These are phyloP conservation scores for Aspergillus ustus DNA, from an alignment of 2,329 filamentous ascomycete genomes.

Conservation along the genomic window DNA sequence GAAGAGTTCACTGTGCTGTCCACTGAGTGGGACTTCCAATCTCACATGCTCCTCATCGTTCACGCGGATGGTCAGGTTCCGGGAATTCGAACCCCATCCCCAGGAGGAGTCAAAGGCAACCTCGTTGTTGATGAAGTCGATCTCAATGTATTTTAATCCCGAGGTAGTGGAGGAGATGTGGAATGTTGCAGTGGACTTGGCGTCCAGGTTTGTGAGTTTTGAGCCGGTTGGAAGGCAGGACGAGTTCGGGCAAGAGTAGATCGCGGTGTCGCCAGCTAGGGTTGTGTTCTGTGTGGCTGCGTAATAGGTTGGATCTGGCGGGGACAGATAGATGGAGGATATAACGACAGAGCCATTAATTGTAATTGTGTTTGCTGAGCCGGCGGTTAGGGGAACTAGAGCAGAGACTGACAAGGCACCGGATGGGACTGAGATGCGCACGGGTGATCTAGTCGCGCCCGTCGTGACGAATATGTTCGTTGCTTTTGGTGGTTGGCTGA, in stretches of 20 bases:
- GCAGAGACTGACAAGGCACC: slow-evolving; percentile 11
- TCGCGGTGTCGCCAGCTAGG: slow-evolving; percentile 40
- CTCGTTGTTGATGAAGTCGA: slow-evolving; percentile 61
- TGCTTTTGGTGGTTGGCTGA: slow-evolving; percentile 10
- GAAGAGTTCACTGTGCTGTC: slow-evolving; percentile 41
- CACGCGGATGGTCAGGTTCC: slow-evolving; percentile 57
- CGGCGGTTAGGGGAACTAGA: slow-evolving; percentile 27
- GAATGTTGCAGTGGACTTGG: slow-evolving; percentile 37
- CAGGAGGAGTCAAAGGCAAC: slow-evolving; percentile 50
- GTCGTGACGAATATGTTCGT: slow-evolving; percentile 15
- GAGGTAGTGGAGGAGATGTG: slow-evolving; percentile 39
- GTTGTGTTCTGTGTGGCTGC: slow-evolving; percentile 40
- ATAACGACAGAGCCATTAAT: slow-evolving; percentile 25
- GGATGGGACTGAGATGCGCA: neutral
- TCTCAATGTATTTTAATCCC: slow-evolving; percentile 48
- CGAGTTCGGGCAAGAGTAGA: slow-evolving; percentile 41
- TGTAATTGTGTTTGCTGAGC: slow-evolving; percentile 31
- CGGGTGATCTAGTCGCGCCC: neutral
- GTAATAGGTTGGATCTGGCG: slow-evolving; percentile 45
- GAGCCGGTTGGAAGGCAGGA: slow-evolving; percentile 50
- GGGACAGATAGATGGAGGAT: slow-evolving; percentile 27
- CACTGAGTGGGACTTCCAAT: slow-evolving; percentile 55
- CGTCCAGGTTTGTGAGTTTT: slow-evolving; percentile 49
- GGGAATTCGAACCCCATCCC: slow-evolving; percentile 52
- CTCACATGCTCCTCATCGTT: slow-evolving; percentile 50